Evolutionary conservation across 2,329 filamentous ascomycete genomes (phyloP).

Genomic region (Penicillium brasilianum): DNA sequence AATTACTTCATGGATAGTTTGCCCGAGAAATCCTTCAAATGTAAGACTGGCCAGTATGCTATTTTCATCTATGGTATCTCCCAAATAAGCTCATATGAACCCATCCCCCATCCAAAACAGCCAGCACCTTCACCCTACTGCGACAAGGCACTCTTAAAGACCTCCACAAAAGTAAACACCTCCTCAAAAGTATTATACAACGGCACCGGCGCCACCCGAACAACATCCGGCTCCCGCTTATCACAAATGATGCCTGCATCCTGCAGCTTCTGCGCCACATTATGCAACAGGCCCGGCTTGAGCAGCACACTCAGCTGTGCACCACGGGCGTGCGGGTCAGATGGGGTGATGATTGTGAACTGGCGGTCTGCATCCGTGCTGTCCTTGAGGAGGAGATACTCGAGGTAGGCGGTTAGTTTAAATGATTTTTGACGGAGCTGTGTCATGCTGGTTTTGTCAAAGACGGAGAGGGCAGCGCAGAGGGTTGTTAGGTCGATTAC

Average conservation of each 20-base stretch:
- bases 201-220: conserved; percentile 79
- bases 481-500: conserved; percentile 76
- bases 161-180: conserved; percentile 61
- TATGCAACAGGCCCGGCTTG: conserved; percentile 71
- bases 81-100: background rate
- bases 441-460: conserved; percentile 70
- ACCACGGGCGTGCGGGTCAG: conserved; percentile 68
- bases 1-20: background rate
- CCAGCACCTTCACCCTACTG: conserved; percentile 4
- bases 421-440: conserved; percentile 72
- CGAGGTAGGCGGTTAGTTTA: conserved; percentile 74
- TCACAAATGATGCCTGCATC: conserved; percentile 77
- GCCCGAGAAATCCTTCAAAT: no score
- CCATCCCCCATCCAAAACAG: background rate
- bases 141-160: conserved; percentile 39
- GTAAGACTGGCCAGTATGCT: background rate
- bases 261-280: conserved; percentile 67
- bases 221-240: conserved; percentile 81
- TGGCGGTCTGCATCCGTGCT: conserved; percentile 43
- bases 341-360: conserved; percentile 71
- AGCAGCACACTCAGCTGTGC: conserved; percentile 78
- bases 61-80: background rate
- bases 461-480: conserved; percentile 72
- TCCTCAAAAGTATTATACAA: conserved; percentile 82
- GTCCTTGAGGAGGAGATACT: conserved; percentile 62